phyloP scores from a whole-genome alignment of 257 asterid species.

The Penstemon newberryi region DNA sequence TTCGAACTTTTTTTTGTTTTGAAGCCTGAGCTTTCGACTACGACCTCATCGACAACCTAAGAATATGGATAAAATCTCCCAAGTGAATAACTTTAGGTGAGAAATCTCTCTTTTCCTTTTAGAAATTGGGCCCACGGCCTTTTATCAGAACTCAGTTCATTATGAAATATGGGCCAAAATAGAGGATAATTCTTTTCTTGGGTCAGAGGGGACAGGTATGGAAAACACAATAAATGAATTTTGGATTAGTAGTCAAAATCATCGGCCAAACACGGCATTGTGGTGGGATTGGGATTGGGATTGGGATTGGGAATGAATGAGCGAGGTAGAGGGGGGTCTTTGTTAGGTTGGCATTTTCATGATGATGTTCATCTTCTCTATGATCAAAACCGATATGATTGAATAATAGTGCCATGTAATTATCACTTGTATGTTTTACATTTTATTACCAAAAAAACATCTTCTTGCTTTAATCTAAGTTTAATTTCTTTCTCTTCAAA shows the following conservation, averaged over 20 bases:
- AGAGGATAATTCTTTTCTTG: background rate
- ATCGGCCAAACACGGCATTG: slow-evolving; percentile 10
- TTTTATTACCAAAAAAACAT: background rate
- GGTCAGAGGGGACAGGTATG: slow-evolving; percentile 5
- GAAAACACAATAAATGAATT: slow-evolving; percentile 15
- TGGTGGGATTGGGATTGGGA: background rate
- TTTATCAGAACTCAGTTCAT: slow-evolving; percentile 18
- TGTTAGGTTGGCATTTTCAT: slow-evolving; percentile 27
- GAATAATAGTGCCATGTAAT: slow-evolving; percentile 24
- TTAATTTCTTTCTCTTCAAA: too few species aligned
- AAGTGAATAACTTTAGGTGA: slow-evolving; percentile 26
- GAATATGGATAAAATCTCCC: slow-evolving; percentile 28
- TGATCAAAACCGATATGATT: slow-evolving; percentile 27
- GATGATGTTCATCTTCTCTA: slow-evolving; percentile 8
- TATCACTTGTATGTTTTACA: slow-evolving; percentile 31
- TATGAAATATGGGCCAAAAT: slow-evolving; percentile 24
- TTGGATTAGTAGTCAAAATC: slow-evolving; percentile 23
- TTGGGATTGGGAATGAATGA: too few species aligned
- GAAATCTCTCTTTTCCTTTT: slow-evolving; percentile 22
- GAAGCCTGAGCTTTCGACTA: background rate
- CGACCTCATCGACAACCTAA: background rate
- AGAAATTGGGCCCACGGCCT: slow-evolving; percentile 28
- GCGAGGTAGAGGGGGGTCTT: slow-evolving; percentile 1
- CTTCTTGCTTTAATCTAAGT: background rate
- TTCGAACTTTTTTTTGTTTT: too few species aligned